These are phyloP conservation scores for Nannochloropsis oceanica DNA, from an alignment of 108 stramenopile species.

Conservation along the genomic window DNA sequence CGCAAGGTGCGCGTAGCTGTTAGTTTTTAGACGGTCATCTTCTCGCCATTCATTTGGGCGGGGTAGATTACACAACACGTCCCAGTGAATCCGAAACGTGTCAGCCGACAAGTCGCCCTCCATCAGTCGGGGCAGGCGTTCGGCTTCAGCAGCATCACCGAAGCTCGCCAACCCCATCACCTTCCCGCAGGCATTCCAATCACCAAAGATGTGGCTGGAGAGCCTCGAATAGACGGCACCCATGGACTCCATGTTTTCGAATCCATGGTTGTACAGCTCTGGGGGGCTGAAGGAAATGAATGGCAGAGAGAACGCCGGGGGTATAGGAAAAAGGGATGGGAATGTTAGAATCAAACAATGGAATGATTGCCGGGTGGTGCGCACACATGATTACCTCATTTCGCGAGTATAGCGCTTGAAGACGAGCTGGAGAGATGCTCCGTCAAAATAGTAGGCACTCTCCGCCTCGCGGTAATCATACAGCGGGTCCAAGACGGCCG, in stretches of 20 bases:
- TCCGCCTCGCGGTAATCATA: constrained; percentile 76
- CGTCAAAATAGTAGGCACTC: constrained; percentile 45
- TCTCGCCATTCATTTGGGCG: constrained; percentile 9
- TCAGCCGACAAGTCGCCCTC: constrained; percentile 4
- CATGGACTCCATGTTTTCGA: constrained; percentile 81
- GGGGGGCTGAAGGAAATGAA: constrained; percentile 36
- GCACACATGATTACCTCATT: constrained; percentile 31
- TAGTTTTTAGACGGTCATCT: not conserved
- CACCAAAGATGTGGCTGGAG: constrained; percentile 78
- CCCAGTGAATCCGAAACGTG: constrained; percentile 14
- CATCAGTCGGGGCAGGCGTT: not conserved
- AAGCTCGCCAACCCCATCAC: constrained; percentile 76
- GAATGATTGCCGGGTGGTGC: not conserved
- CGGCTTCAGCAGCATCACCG: not conserved
- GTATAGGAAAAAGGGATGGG: too few species aligned
- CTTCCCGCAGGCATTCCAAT: constrained; percentile 88
- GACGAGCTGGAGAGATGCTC: constrained; percentile 12
- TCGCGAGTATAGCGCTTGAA: constrained; percentile 72
- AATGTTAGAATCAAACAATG: not conserved
- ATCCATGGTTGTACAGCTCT: constrained; percentile 62
- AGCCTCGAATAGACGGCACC: constrained; percentile 85
- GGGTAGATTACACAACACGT: constrained; percentile 1
- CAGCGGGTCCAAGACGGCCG: constrained; percentile 47
- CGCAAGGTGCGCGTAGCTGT: constrained; percentile 26
- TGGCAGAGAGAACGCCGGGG: not conserved